These are phyloP conservation scores for sunflower (Helianthus annuus) DNA, from an alignment of 129 eudicot genomes.

Conservation along the genomic window DNA sequence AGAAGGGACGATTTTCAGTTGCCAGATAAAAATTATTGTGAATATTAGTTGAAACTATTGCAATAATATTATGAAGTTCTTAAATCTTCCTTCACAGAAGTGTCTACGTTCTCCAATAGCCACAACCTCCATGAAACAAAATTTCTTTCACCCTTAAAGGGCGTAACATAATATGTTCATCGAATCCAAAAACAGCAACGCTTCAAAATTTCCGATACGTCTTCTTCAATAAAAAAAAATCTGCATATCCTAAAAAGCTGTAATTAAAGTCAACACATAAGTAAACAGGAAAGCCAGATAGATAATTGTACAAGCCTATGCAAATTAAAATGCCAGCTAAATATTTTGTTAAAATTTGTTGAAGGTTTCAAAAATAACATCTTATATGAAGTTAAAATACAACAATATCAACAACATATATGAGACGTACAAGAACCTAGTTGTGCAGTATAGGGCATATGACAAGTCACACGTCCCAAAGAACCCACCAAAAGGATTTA, in stretches of 20 bases:
- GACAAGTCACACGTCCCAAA: slow-evolving; percentile 21
- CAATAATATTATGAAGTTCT: no score
- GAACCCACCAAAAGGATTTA: not conserved
- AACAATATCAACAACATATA: not conserved
- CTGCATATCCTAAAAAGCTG: slow-evolving; percentile 3
- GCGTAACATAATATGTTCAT: not conserved
- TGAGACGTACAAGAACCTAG: not conserved
- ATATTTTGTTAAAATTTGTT: slow-evolving; percentile 26
- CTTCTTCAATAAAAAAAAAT: not conserved
- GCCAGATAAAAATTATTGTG: not conserved
- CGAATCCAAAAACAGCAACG: not conserved
- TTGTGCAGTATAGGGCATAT: not conserved
- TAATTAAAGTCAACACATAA: slow-evolving; percentile 8
- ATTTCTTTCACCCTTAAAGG: no score
- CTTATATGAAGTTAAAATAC: not conserved
- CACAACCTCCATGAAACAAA: no score
- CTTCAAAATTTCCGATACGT: not conserved
- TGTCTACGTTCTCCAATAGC: no score
- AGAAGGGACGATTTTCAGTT: slow-evolving; percentile 2
- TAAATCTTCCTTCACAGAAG: not conserved
- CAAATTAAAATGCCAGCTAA: slow-evolving; percentile 5
- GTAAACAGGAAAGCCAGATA: not conserved
- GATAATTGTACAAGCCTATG: not conserved
- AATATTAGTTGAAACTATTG: not conserved
- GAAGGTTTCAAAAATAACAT: slow-evolving; percentile 29